phyloP scores from a whole-genome alignment of 257 asterid species.

The Solanum virginianum region DNA sequence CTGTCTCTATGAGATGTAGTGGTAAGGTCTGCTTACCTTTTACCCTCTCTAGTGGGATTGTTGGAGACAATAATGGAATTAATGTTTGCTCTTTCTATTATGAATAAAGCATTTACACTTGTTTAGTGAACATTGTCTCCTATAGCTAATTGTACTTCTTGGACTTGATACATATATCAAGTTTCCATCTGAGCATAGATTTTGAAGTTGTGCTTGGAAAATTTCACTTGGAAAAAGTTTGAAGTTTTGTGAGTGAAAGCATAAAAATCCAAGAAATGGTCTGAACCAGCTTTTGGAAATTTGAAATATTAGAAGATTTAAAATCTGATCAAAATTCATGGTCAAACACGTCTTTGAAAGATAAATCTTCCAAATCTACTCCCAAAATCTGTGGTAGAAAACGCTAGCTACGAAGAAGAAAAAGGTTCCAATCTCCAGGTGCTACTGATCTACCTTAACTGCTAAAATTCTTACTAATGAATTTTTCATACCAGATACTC shows the following conservation, averaged over 20 bases:
- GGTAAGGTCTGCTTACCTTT: too few relatives aligned
- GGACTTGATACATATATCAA: background rate
- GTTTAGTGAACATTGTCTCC: background rate
- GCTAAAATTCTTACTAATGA: constrained; percentile 2
- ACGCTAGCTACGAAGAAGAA: background rate
- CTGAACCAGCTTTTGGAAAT: background rate
- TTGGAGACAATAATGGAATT: background rate
- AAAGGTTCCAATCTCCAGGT: background rate
- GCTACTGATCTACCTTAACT: background rate
- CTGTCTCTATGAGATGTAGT: too few relatives aligned
- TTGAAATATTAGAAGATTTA: background rate
- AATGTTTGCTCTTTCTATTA: background rate
- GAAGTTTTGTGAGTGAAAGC: background rate
- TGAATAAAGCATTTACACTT: background rate
- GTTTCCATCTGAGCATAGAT: background rate
- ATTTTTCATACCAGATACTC: constrained; percentile 21
- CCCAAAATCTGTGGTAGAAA: background rate
- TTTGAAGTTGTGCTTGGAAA: background rate
- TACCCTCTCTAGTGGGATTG: too few relatives aligned
- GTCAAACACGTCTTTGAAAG: background rate
- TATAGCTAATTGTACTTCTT: background rate
- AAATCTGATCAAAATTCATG: background rate
- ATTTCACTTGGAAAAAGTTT: background rate
- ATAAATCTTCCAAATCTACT: background rate
- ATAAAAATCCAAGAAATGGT: background rate